These are phyloP conservation scores for Euryodendron excelsum DNA, from an alignment of 148 eudicot genomes.

Conservation along the genomic window DNA sequence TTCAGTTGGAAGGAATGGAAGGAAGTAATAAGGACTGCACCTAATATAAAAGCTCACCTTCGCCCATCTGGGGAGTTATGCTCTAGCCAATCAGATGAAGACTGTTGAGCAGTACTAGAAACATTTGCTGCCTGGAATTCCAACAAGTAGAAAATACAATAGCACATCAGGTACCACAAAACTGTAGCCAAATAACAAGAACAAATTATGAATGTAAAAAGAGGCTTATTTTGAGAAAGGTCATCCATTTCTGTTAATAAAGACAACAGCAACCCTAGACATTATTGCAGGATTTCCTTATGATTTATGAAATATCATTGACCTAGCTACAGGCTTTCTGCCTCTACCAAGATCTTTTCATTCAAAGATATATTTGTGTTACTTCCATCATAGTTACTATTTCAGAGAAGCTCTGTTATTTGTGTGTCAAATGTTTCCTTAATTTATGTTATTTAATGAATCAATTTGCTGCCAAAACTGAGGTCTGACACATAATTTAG, in stretches of 20 bases:
- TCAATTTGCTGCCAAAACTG: too few relatives aligned
- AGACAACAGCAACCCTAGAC: background rate
- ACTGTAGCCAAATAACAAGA: background rate
- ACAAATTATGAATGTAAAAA: background rate
- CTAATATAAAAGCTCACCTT: constrained; percentile 42
- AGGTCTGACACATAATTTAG: too few relatives aligned
- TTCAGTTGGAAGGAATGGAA: background rate
- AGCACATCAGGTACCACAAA: background rate
- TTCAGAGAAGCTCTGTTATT: too few relatives aligned
- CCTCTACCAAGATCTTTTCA: background rate
- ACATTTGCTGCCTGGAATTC: constrained; percentile 43
- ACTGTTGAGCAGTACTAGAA: constrained; percentile 46
- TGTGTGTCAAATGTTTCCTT: too few relatives aligned
- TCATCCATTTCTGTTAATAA: background rate
- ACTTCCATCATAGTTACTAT: too few relatives aligned
- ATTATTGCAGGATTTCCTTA: background rate
- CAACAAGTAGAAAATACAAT: background rate
- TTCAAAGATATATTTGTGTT: too few relatives aligned
- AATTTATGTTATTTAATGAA: too few relatives aligned
- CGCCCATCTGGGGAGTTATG: constrained; percentile 70
- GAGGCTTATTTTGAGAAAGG: background rate
- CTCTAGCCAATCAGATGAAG: constrained; percentile 94
- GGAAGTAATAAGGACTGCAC: background rate
- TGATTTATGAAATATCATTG: background rate
- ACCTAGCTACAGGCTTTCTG: background rate